These are phyloP conservation scores for Pythium chondricola DNA, from an alignment of 352 stramenopile genomes.

Conservation along the genomic window DNA sequence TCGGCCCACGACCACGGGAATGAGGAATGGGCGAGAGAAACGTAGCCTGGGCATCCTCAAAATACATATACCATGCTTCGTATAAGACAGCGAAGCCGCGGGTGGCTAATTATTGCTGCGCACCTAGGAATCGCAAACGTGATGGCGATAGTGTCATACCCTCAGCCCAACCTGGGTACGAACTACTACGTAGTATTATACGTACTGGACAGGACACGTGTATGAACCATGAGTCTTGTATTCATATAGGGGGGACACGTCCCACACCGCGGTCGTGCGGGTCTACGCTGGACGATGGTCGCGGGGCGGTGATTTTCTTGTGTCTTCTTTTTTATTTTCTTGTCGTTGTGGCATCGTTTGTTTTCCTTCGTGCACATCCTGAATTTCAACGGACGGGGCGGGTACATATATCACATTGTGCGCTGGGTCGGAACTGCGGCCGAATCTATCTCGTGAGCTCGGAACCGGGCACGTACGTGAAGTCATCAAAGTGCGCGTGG, in stretches of 20 bases:
- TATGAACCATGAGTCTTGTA: too few relatives aligned
- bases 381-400: conserved; percentile 11
- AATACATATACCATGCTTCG: too few relatives aligned
- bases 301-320: too few relatives aligned
- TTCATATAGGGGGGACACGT: conserved; percentile 18
- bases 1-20: too few relatives aligned
- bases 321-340: conserved; percentile 9
- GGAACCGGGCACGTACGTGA: conserved; percentile 88
- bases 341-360: conserved; percentile 1
- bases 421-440: too few relatives aligned
- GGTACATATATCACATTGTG: conserved; percentile 22
- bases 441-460: conserved; percentile 43
- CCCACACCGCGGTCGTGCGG: conserved; percentile 12
- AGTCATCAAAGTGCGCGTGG: conserved; percentile 89
- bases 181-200: too few relatives aligned
- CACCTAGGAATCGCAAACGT: not conserved
- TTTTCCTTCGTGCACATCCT: conserved; percentile 7
- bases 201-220: too few relatives aligned
- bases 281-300: too few relatives aligned
- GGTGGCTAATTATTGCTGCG: too few relatives aligned
- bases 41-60: too few relatives aligned
- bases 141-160: conserved; percentile 7
- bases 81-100: too few relatives aligned
- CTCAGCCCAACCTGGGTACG: not conserved
- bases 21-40: too few relatives aligned